These are phyloP conservation scores for Patellifolia procumbens DNA, from an alignment of 179 eudicot species.

Conservation along the genomic window DNA sequence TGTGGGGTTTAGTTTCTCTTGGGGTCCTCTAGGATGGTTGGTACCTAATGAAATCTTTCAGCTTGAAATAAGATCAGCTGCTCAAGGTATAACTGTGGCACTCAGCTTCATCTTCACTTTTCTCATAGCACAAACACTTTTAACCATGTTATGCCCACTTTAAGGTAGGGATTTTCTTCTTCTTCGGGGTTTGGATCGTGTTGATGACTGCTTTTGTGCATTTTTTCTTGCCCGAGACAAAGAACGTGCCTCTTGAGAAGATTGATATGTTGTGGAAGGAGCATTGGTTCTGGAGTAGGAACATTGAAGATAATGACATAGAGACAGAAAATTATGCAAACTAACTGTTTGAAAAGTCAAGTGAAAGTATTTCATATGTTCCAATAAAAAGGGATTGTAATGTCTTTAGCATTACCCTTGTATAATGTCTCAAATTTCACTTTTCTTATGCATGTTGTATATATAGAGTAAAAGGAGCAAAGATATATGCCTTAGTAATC, in stretches of 20 bases:
- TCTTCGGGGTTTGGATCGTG: constrained; percentile 38
- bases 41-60: constrained; percentile 44
- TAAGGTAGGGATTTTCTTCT: constrained; percentile 45
- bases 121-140: constrained; percentile 30
- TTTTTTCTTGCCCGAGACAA: constrained; percentile 42
- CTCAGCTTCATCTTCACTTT: constrained; percentile 30
- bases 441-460: too few species aligned
- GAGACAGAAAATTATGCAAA: background rate
- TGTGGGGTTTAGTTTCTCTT: constrained; percentile 34
- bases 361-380: background rate
- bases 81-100: constrained; percentile 35
- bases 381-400: too few species aligned
- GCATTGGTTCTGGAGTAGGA: constrained; percentile 37
- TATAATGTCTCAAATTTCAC: too few species aligned
- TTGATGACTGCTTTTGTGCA: constrained; percentile 39
- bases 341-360: background rate
- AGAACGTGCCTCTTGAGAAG: constrained; percentile 40
- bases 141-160: constrained; percentile 33
- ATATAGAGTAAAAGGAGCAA: too few species aligned
- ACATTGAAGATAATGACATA: constrained; percentile 12
- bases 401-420: too few species aligned
- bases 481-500: too few species aligned
- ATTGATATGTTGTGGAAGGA: constrained; percentile 37
- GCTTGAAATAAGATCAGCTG: constrained; percentile 36
- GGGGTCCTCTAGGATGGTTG: constrained; percentile 44